Base-by-base conservation (phyloP, 805 yeast species). In the Diddensiella santjacobensis region DNA sequence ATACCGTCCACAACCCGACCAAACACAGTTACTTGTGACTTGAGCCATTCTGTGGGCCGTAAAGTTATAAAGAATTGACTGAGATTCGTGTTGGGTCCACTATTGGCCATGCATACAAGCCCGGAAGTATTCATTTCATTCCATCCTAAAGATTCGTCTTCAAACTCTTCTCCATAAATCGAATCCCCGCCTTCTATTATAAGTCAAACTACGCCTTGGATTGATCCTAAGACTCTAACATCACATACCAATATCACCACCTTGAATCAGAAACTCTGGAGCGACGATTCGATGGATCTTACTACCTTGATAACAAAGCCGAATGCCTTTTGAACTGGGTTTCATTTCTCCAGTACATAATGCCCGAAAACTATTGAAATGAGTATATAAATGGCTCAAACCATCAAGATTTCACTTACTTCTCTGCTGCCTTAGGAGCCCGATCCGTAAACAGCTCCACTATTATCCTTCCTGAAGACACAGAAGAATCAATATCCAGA, bases 211-310 rank as follows among this genome's bases (percentile, higher is more conserved):
- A n/a, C n/a, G n/a, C n/a, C n/a, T n/a, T n/a, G n/a, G n/a, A n/a
- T n/a, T n/a, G n/a, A n/a, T n/a, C n/a, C n/a, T n/a, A n/a, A n/a
- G n/a, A n/a, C 31, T 26, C 11, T 26, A 26, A 10, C 31, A 26
- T 26, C 13, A 26, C 20, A 38, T 5, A 38, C 41, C 82, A 69
- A 84, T 80, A 71, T 84, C 91, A 74, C 90, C 90, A 66, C 88
- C 96, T 77, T 90, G 97, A 67, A 90, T 75, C 96, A 90, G 87
- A 76, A 89, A 90, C 71, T 84, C 83, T 54, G 96, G 96, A 61
- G 89, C 88, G 54, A 89, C 95, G 2, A 57, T 45, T 76, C 96
- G 83, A 84, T 89, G 96, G 88, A 90, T 87, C 58, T 82, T 75
- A 41, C 91, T 83, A 61, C 77, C 79, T 66, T 81, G 81, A 79